Evolutionary conservation across 257 asterid species (phyloP).

Genomic region (Capsicum baccatum): DNA sequence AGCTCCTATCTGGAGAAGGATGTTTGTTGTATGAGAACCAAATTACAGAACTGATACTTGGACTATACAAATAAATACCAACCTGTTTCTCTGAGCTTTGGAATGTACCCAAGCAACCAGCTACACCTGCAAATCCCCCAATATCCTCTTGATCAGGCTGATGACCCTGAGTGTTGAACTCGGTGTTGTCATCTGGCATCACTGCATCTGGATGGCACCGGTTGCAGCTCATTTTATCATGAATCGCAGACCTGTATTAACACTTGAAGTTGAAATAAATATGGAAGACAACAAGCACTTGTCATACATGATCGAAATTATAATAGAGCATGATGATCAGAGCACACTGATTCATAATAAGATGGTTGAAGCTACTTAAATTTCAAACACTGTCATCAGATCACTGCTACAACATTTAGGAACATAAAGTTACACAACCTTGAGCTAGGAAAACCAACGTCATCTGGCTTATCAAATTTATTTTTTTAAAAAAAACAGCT

Average conservation of each 20-base stretch:
- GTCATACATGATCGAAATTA: background rate
- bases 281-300: conserved; percentile 8
- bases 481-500: no score
- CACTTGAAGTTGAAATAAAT: conserved; percentile 31
- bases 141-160: conserved; percentile 73
- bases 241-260: conserved; percentile 81
- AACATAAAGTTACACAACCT: background rate
- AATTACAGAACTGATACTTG: conserved; percentile 11
- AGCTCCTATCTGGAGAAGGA: conserved; percentile 65
- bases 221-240: conserved; percentile 82
- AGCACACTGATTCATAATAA: background rate
- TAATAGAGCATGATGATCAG: conserved; percentile 19
- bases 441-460: background rate
- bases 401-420: background rate
- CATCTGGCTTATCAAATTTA: no score
- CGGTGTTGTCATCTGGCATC: conserved; percentile 37
- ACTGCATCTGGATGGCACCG: conserved; percentile 65
- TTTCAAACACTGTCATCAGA: background rate
- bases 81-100: conserved; percentile 88
- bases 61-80: conserved; percentile 28
- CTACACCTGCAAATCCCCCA: conserved; percentile 84
- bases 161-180: conserved; percentile 36
- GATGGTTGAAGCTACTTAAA: background rate
- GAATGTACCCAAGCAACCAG: conserved; percentile 74
- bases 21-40: conserved; percentile 25